phyloP scores from a whole-genome alignment of 805 yeast species.

The Metschnikowia colocasiae region DNA sequence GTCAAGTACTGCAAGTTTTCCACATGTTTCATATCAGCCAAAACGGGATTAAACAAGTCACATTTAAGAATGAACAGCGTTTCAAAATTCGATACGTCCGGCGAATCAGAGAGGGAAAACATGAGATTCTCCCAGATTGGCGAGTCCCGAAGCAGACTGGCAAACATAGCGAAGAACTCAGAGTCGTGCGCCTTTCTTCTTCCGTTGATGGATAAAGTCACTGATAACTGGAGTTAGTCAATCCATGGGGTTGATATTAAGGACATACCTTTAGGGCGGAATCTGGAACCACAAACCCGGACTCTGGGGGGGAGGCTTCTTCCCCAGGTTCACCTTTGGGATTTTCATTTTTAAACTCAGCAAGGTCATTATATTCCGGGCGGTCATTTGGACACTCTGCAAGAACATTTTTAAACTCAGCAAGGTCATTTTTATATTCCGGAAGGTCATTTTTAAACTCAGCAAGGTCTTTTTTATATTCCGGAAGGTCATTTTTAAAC shows the following conservation, averaged over 20 bases:
- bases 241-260: not conserved
- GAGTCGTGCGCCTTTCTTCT: constrained; percentile 7
- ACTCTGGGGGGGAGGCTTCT: not conserved
- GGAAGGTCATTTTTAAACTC: not conserved
- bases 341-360: not conserved
- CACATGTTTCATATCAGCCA: constrained; percentile 11
- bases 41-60: constrained; percentile 12
- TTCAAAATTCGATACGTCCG: not conserved
- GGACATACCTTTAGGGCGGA: not conserved
- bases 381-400: too few relatives aligned
- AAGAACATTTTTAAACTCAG: not conserved
- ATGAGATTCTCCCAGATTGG: constrained; percentile 9
- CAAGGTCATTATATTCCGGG: not conserved
- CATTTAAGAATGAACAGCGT: constrained; percentile 10
- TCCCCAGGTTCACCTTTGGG: not conserved
- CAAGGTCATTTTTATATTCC: not conserved
- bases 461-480: too few relatives aligned
- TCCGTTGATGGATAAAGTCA: constrained; percentile 13
- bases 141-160: constrained; percentile 7
- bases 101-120: constrained; percentile 2
- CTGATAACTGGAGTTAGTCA: constrained; percentile 8
- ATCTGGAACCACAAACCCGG: not conserved
- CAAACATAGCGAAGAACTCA: constrained; percentile 9
- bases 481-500: not conserved
- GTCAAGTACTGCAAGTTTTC: constrained; percentile 9